A percentile compares a stretch with the other conserved stretches of the same genome.
Evolutionary conservation across 768 basidiomycete genomes (phyloP).

Genomic region (Lactarius hengduanensis): DNA sequence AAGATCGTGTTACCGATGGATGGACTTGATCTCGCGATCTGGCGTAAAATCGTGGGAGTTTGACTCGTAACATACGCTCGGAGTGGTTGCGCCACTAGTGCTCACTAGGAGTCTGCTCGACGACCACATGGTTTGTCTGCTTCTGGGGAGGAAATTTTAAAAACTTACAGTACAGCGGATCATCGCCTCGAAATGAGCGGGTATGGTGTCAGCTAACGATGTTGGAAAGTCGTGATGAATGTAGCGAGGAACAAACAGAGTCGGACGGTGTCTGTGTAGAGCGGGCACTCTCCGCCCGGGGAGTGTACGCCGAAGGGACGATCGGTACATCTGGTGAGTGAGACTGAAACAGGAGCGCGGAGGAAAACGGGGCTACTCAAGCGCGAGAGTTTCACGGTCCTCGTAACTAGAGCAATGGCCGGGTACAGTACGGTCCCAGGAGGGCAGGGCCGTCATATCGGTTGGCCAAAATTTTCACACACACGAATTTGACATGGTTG

Average conservation of each 20-base stretch:
- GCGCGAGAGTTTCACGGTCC: constrained; percentile 10
- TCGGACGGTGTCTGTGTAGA: neutral
- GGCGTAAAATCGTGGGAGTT: constrained; percentile 16
- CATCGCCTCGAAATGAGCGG: constrained; percentile 21
- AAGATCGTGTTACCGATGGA: constrained; percentile 18
- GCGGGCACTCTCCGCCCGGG: constrained; percentile 11
- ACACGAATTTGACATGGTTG: constrained; percentile 25
- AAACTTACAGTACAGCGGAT: constrained; percentile 7
- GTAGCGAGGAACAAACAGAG: constrained; percentile 13
- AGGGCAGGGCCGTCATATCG: constrained; percentile 13
- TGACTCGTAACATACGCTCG: neutral
- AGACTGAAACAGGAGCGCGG: constrained; percentile 15
- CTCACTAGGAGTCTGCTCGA: neutral
- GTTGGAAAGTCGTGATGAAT: neutral
- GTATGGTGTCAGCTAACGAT: constrained; percentile 18
- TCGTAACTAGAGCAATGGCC: constrained; percentile 24
- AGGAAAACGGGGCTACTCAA: constrained; percentile 13
- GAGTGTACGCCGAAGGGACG: constrained; percentile 16
- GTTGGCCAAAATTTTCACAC: constrained; percentile 21
- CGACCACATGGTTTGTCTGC: neutral
- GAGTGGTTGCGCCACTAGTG: constrained; percentile 9
- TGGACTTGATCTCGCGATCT: constrained; percentile 17
- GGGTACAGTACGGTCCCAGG: constrained; percentile 3
- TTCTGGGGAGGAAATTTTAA: neutral
- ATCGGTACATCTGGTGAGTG: constrained; percentile 13